A percentile compares a stretch with the other conserved stretches of the same genome.
These are phyloP conservation scores for Saccharomyces hybrid DNA, from an alignment of 1,139 yeast genomes.

Conservation along the genomic window DNA sequence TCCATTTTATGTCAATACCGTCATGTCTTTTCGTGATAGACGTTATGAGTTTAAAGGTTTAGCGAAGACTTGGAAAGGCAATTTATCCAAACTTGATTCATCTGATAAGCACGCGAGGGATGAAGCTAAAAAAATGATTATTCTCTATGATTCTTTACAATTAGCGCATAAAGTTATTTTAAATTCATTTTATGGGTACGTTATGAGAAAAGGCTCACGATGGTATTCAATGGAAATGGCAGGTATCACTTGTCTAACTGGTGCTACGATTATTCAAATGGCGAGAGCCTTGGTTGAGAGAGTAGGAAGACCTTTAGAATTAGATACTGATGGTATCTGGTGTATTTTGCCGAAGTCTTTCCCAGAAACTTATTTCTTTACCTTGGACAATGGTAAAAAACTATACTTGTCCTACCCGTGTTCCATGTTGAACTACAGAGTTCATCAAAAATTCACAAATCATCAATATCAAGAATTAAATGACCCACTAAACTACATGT, in stretches of 20 bases:
- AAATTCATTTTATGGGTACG: conserved; percentile 96
- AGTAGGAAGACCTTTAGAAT: conserved; percentile 88
- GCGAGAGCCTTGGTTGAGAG: conserved; percentile 91
- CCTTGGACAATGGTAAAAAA: conserved; percentile 69
- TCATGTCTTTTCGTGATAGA: conserved; percentile 88
- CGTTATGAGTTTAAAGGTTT: conserved; percentile 92
- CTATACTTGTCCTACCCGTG: conserved; percentile 85
- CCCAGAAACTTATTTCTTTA: conserved; percentile 78
- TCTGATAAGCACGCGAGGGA: conserved; percentile 54
- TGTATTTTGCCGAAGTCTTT: conserved; percentile 90
- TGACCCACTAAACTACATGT: conserved; percentile 60
- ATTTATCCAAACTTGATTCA: conserved; percentile 48
- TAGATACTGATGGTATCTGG: conserved; percentile 99
- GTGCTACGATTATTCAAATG: conserved; percentile 96
- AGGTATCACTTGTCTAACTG: conserved; percentile 95
- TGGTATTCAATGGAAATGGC: conserved; percentile 99
- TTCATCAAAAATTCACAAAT: conserved; percentile 85
- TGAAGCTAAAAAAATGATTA: conserved; percentile 90
- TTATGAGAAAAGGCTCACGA: conserved; percentile 96
- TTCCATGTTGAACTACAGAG: conserved; percentile 90
- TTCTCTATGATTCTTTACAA: conserved; percentile 89
- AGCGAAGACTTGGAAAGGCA: conserved; percentile 92
- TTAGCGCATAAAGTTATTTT: conserved; percentile 95
- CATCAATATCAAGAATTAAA: conserved; percentile 86
- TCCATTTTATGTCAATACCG: conserved; percentile 94